Evolutionary conservation across 345 rosid genomes (phyloP).

Genomic region (Trapa bicornis): DNA sequence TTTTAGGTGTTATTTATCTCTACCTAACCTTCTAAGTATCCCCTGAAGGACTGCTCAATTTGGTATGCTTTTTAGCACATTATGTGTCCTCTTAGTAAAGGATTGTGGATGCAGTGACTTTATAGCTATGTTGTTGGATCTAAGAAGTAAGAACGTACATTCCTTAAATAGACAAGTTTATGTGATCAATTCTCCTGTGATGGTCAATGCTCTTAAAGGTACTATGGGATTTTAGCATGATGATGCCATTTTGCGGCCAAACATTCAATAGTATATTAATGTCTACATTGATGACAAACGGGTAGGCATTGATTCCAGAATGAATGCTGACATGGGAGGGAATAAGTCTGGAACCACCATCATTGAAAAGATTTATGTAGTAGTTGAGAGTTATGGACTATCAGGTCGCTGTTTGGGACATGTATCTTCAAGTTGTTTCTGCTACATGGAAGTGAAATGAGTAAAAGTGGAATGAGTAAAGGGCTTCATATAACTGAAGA

Average conservation of each 20-base stretch:
- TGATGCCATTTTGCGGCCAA: slow-evolving; percentile 76
- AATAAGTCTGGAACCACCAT: slow-evolving; percentile 59
- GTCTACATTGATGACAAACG: slow-evolving; percentile 63
- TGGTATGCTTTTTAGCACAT: slow-evolving; percentile 44
- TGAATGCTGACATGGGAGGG: slow-evolving; percentile 18
- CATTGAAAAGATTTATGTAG: slow-evolving; percentile 69
- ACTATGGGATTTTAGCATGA: slow-evolving; percentile 83
- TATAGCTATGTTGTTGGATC: slow-evolving; percentile 65
- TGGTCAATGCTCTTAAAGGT: slow-evolving; percentile 79
- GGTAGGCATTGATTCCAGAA: slow-evolving; percentile 49
- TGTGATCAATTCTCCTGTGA: slow-evolving; percentile 50
- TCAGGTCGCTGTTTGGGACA: slow-evolving; percentile 67
- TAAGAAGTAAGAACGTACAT: slow-evolving; percentile 62
- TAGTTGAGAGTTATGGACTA: slow-evolving; percentile 73
- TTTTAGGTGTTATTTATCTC: slow-evolving; percentile 46
- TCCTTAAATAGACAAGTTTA: slow-evolving; percentile 49
- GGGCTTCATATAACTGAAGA: too few relatives aligned
- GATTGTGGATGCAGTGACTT: slow-evolving; percentile 59
- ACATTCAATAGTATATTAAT: slow-evolving; percentile 57
- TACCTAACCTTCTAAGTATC: slow-evolving; percentile 42
- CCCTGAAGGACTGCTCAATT: slow-evolving; percentile 52
- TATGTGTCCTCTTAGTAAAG: slow-evolving; percentile 42
- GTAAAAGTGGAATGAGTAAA: too few relatives aligned
- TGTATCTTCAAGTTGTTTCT: slow-evolving; percentile 70
- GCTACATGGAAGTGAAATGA: too few relatives aligned